Evolutionary conservation across 148 eudicot species (phyloP).

Genomic region (Vaccinium darrowii): DNA sequence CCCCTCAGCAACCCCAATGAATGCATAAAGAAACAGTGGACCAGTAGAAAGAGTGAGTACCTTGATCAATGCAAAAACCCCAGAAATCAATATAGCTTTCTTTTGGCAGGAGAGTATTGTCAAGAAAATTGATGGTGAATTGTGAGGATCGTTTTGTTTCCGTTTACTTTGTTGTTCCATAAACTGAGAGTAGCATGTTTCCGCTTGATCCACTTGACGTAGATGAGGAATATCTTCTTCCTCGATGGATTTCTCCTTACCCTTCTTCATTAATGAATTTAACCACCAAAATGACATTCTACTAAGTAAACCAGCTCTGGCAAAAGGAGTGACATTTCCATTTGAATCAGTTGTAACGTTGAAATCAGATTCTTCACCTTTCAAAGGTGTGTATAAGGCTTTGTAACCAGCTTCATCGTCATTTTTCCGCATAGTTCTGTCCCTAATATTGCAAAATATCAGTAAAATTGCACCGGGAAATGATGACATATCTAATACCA

Average conservation of each 20-base stretch:
- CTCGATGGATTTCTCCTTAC: slow-evolving; percentile 59
- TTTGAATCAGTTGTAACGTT: slow-evolving; percentile 23
- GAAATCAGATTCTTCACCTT: slow-evolving; percentile 25
- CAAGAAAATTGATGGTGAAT: slow-evolving; percentile 52
- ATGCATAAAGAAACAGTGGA: slow-evolving; percentile 78
- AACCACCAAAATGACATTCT: slow-evolving; percentile 81
- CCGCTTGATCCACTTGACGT: slow-evolving; percentile 61
- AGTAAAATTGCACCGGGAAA: slow-evolving; percentile 60
- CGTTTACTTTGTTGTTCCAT: slow-evolving; percentile 41
- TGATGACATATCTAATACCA: slow-evolving; percentile 41
- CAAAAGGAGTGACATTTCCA: slow-evolving; percentile 42
- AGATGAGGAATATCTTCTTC: slow-evolving; percentile 70
- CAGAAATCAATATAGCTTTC: slow-evolving; percentile 69
- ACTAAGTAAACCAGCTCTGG: slow-evolving; percentile 54
- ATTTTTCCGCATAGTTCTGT: slow-evolving; percentile 27
- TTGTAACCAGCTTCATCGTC: slow-evolving; percentile 24
- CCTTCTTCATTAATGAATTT: slow-evolving; percentile 72
- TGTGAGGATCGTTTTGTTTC: slow-evolving; percentile 36
- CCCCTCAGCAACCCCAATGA: slow-evolving; percentile 84
- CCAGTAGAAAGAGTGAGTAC: slow-evolving; percentile 67
- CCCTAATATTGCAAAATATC: slow-evolving; percentile 54
- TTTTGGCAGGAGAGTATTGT: slow-evolving; percentile 63
- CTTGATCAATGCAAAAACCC: slow-evolving; percentile 74
- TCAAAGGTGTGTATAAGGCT: slow-evolving; percentile 48
- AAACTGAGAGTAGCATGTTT: slow-evolving; percentile 52